Evolutionary conservation across 2,329 filamentous ascomycete genomes (phyloP), one percentile per base, ranked within the genome.

Genomic region (Talaromyces albobiverticillius): DNA sequence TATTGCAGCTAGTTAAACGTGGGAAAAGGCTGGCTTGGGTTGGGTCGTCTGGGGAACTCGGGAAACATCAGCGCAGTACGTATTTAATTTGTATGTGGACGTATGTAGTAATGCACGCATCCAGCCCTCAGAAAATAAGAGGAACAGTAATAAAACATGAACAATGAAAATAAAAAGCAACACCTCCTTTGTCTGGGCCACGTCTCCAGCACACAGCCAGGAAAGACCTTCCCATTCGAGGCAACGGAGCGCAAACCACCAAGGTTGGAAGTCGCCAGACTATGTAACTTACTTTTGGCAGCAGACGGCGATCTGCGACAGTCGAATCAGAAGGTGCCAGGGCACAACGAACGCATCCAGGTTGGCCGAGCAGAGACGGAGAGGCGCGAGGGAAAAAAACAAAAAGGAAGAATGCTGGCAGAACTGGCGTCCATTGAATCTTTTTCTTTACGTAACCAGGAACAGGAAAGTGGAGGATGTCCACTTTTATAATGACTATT

Each of bases 391-490:
- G 43, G 43, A 48, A 20, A 22, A 49, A 34, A 22, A 49, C 14
- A 48, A 13, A 34, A 29, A 23, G 32, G 53, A 38, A 46, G 45
- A 51, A 54, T 46, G 20, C 29, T 14, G 23, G 25, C 34, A 34
- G 38, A 23, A 25, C 36, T 26, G 34, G 53, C 47, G 32, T 41
- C 51, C 51, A 57, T 52, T 55, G 56, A 56, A 32, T 51, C 55
- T 59, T 69, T 69, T 70, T 46, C 67, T 71, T 73, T 73, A 73
- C 71, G 71, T 73, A 73, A 73, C 69, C 68, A 61, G 63, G 62
- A 59, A 62, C 58, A 58, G 57, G 40, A 42, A 51, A 16, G 26
- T 29, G 26, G 26, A 29, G 26, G 26, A 29, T 29, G 26, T 29
- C 26, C 26, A 29, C 26, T 29, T 29, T 29, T 29, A 29, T 29